Base-by-base conservation (phyloP, 2,329 filamentous ascomycete species). In the Rutstroemia sydowiana region DNA sequence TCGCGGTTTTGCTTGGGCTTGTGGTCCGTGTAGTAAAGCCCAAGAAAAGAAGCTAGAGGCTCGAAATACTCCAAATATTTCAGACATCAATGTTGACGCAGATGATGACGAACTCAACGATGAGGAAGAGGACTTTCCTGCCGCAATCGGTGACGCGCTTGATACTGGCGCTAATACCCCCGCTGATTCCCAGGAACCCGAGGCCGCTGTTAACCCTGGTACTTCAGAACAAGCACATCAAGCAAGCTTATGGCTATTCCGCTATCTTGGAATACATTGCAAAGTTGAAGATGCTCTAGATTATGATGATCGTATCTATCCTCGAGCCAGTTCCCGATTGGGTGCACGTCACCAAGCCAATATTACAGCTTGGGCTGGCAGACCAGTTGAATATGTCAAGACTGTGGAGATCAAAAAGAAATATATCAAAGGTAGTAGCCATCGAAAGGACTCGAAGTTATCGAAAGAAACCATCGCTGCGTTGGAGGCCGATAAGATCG, bases 241-340 rank as follows among this genome's bases (percentile, higher is more conserved):
- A 61, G 90, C 92, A 30, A 93, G 89, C 63, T 80, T 96, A 64
- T 98, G 93, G 93, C 91, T 90, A 2, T 97, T 93, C 73, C 82
- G 93, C 55, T 98, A 98, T 68, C 73, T 98, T 6, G 93, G 93
- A 34, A 90, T 95, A 60, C 93, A 98, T 70, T 96, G 91, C 70
- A 87, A 90, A 59, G 87, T 93, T 1, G 91, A 97, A 68, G 93
- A 98, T 71, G 93, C 89, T 0, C 75, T 98, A 28, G 93, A 98
- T 67, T 95, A 95, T 66, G 93, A 98, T 64, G 93, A 98, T 68
- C 85, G 93, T 58, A 97, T 98, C 59, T 97, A 97, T 65, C 93
- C 93, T 8, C 85, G 93, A 59, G 92, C 93, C 14, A 95, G 91
- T 66, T 97, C 93, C 51, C 85, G 93, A 34, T 75, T 97, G 34